Evolutionary conservation across 768 basidiomycete species (phyloP).

Genomic region (Podaxis sp.): DNA sequence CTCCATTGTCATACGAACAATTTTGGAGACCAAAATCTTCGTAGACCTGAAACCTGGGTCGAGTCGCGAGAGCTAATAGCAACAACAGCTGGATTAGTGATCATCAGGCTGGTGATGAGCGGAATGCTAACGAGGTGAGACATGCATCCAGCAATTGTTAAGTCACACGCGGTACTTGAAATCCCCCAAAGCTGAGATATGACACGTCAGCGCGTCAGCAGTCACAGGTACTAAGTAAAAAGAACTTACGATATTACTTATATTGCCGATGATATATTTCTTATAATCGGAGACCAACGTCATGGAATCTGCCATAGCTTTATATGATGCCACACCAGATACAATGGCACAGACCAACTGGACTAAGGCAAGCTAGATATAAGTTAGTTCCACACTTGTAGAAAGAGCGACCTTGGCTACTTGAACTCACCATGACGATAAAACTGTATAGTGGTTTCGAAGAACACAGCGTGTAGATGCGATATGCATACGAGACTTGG

Average conservation of each 20-base stretch:
- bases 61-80: slow-evolving; percentile 24
- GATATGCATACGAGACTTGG: slow-evolving; percentile 5
- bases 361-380: slow-evolving; percentile 5
- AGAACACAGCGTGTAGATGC: neutral
- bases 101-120: neutral
- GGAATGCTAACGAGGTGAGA: slow-evolving; percentile 27
- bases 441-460: neutral
- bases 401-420: neutral
- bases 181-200: slow-evolving; percentile 31
- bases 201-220: neutral
- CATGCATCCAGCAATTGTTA: slow-evolving; percentile 31
- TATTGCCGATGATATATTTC: neutral
- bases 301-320: neutral
- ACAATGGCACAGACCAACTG: slow-evolving; percentile 5
- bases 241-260: slow-evolving; percentile 3
- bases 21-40: slow-evolving; percentile 26
- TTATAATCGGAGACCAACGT: neutral
- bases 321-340: slow-evolving; percentile 2
- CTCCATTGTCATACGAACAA: slow-evolving; percentile 34
- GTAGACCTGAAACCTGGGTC: slow-evolving; percentile 28
- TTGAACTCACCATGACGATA: neutral
- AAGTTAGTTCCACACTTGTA: neutral
- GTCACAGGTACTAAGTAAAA: neutral
- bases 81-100: neutral
- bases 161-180: slow-evolving; percentile 30